phyloP scores from a whole-genome alignment of 768 basidiomycete genomes.

The Phallus indusiatus region DNA sequence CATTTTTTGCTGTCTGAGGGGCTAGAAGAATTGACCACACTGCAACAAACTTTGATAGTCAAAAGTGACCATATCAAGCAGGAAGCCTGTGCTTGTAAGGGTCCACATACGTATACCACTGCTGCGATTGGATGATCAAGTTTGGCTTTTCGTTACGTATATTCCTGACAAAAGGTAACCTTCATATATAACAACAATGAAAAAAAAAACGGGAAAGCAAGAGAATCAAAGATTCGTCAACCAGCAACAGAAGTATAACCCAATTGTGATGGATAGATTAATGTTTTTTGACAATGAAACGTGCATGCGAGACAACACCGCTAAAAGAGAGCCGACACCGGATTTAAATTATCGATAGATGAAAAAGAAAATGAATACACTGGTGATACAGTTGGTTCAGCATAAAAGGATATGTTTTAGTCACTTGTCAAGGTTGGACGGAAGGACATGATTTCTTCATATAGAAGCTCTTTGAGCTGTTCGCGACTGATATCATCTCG shows the following conservation, averaged over 20 bases:
- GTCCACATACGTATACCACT: too few relatives aligned
- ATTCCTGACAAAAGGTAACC: background rate
- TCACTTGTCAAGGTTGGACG: conserved; percentile 33
- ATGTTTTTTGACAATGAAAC: background rate
- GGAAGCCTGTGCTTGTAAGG: too few relatives aligned
- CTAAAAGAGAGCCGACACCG: background rate
- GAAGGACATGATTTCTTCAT: conserved; percentile 93
- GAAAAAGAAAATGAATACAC: background rate
- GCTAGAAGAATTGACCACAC: too few relatives aligned
- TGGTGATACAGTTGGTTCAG: background rate
- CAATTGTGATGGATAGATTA: background rate
- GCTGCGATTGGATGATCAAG: too few relatives aligned
- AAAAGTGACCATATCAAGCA: too few relatives aligned
- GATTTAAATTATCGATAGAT: background rate
- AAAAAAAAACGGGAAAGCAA: background rate
- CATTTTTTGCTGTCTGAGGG: too few relatives aligned
- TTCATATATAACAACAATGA: background rate
- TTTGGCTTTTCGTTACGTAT: too few relatives aligned
- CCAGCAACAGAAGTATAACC: background rate
- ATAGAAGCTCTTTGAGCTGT: conserved; percentile 88
- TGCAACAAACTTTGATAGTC: too few relatives aligned
- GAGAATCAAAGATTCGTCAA: background rate
- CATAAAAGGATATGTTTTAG: background rate
- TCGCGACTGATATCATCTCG: conserved; percentile 95
- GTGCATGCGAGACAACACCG: background rate